A percentile compares a stretch with the other conserved stretches of the same genome.
Evolutionary conservation across 768 basidiomycete species (phyloP).

Genomic region (Rhizopogon salebrosus): DNA sequence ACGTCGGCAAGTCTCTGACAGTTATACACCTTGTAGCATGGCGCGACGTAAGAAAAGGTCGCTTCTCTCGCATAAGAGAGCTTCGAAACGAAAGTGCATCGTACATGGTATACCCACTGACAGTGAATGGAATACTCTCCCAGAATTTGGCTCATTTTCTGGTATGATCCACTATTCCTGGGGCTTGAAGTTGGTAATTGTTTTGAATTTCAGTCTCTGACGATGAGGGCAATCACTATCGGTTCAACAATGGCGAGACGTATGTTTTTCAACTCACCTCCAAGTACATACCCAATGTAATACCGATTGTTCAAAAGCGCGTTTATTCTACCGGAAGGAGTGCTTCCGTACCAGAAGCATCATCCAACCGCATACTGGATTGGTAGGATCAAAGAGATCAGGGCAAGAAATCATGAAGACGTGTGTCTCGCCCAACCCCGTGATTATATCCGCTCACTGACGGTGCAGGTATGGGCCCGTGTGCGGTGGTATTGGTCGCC

Average conservation of each 20-base stretch:
- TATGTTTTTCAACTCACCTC: conserved; percentile 17
- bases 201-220: conserved; percentile 11
- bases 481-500: conserved; percentile 56
- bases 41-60: conserved; percentile 15
- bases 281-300: background rate
- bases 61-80: conserved; percentile 16
- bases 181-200: background rate
- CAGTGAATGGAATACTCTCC: conserved; percentile 11
- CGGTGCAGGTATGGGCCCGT: conserved; percentile 43
- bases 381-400: conserved; percentile 42
- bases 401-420: conserved; percentile 24
- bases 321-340: conserved; percentile 35
- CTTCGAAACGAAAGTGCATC: background rate
- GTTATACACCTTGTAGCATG: conserved; percentile 16
- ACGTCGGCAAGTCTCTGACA: background rate
- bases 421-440: conserved; percentile 12
- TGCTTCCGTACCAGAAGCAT: conserved; percentile 17
- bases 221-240: conserved; percentile 7
- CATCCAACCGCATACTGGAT: conserved; percentile 47
- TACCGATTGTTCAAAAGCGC: conserved; percentile 25
- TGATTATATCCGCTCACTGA: background rate
- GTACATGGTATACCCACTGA: conserved; percentile 5
- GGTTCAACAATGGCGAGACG: conserved; percentile 31
- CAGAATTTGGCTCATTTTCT: conserved; percentile 8
- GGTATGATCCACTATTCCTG: conserved; percentile 10